Conservation (phyloP, 2,329 filamentous ascomycete genomes). For the Hysterium pulicare region DNA sequence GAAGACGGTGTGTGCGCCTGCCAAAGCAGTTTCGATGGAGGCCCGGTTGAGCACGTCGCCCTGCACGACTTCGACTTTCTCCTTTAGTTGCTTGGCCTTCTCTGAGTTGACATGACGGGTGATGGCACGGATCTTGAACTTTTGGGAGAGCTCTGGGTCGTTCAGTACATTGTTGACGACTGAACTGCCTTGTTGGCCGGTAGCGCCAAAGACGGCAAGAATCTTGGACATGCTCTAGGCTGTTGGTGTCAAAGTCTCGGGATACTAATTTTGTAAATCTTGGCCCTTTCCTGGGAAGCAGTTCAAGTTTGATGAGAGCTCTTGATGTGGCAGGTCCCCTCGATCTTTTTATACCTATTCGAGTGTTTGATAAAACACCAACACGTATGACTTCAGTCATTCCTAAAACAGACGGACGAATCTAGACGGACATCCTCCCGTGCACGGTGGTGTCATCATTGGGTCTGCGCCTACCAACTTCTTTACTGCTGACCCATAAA, state of each 20-base stretch:
- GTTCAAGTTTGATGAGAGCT: not conserved
- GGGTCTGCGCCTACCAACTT: no score
- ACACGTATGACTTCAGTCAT: no score
- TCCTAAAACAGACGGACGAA: no score
- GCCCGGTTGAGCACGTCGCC: constrained; percentile 41
- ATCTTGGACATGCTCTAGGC: constrained; percentile 19
- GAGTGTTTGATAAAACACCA: no score
- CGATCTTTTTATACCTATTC: not conserved
- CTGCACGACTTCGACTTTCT: constrained; percentile 35
- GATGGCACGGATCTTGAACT: constrained; percentile 50
- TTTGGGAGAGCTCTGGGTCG: constrained; percentile 43
- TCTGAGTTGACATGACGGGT: constrained; percentile 44
- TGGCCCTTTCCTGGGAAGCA: not conserved
- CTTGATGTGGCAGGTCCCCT: not conserved
- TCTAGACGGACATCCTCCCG: no score
- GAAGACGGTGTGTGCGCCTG: constrained; percentile 49
- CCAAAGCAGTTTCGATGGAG: constrained; percentile 42
- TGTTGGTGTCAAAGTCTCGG: not conserved
- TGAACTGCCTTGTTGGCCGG: constrained; percentile 52
- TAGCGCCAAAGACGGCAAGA: constrained; percentile 49
- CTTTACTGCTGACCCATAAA: no score
- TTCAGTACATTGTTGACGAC: constrained; percentile 46
- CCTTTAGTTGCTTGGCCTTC: constrained; percentile 28
- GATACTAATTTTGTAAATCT: not conserved
- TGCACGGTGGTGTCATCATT: no score